Evolutionary conservation across 2,329 filamentous ascomycete genomes (phyloP).

Genomic region (Coniella vitis): DNA sequence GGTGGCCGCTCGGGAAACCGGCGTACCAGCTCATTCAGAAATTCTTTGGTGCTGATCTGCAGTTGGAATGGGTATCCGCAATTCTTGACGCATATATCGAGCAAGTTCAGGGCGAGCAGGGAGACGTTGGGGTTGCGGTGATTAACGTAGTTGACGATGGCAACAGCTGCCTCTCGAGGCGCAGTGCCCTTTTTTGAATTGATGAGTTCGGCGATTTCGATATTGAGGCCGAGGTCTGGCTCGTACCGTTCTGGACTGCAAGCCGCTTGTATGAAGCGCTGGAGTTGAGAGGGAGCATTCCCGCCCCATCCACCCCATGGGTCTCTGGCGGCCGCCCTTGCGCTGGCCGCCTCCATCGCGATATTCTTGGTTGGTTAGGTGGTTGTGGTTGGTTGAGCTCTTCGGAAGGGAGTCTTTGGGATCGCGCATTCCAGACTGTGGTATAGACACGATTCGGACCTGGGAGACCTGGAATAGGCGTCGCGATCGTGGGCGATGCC

Average conservation of each 20-base stretch:
- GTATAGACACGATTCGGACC: background rate
- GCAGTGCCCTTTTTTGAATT: conserved; percentile 96
- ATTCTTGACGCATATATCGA: conserved; percentile 99
- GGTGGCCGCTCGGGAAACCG: conserved; percentile 92
- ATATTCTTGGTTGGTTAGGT: conserved; percentile 8
- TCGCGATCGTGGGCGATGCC: no score
- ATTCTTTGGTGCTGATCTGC: conserved; percentile 97
- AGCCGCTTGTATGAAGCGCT: conserved; percentile 92
- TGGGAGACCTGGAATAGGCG: no score
- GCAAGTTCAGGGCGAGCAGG: conserved; percentile 79
- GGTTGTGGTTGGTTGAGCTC: conserved; percentile 1
- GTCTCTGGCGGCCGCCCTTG: conserved; percentile 90
- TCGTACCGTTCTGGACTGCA: conserved; percentile 98
- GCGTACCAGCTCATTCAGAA: conserved; percentile 94
- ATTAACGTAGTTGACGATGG: conserved; percentile 92
- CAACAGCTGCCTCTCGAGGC: conserved; percentile 87
- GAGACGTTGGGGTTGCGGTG: conserved; percentile 95
- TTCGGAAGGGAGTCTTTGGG: background rate
- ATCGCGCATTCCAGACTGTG: background rate
- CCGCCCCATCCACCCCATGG: conserved; percentile 80
- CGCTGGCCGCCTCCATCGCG: conserved; percentile 87
- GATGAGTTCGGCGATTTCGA: conserved; percentile 94
- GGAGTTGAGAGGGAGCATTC: conserved; percentile 70
- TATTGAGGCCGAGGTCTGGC: conserved; percentile 90
- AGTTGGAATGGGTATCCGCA: conserved; percentile 98